These are phyloP conservation scores for Sporothrix phasma DNA, from an alignment of 2,329 filamentous ascomycete genomes.

Conservation along the genomic window DNA sequence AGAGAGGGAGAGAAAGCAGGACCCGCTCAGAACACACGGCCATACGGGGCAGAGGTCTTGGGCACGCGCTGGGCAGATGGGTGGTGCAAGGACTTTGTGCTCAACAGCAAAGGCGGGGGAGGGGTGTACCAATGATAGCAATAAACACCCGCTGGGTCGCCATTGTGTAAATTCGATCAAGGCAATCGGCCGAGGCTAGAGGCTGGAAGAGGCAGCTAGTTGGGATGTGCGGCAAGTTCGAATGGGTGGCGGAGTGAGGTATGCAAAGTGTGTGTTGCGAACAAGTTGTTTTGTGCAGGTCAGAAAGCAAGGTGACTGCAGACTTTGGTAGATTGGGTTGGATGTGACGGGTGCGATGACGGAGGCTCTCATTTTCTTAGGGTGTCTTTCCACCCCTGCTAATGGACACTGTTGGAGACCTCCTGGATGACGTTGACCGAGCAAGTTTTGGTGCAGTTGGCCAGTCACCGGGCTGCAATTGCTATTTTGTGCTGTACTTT, in stretches of 20 bases:
- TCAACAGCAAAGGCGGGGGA: slow-evolving; percentile 1
- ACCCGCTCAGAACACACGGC: background rate
- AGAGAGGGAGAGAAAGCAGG: too few relatives aligned
- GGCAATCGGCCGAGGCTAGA: background rate
- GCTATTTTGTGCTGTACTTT: too few relatives aligned
- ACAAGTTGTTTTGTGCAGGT: background rate
- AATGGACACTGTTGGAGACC: too few relatives aligned
- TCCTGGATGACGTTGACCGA: too few relatives aligned
- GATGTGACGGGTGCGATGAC: slow-evolving; percentile 4
- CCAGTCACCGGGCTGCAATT: too few relatives aligned
- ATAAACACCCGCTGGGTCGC: slow-evolving; percentile 39
- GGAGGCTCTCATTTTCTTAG: background rate
- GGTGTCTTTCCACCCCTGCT: background rate
- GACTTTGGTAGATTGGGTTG: background rate
- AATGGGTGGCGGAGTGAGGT: background rate
- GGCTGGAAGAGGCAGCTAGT: background rate
- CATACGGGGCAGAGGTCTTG: background rate
- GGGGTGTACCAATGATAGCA: slow-evolving; percentile 39
- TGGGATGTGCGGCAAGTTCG: background rate
- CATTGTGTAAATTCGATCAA: slow-evolving; percentile 25
- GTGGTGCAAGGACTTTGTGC: background rate
- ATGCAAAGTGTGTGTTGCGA: background rate
- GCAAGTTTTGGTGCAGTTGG: background rate
- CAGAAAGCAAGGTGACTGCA: background rate
- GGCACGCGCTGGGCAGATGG: background rate